phyloP scores from a whole-genome alignment of 163 green algal genomes.

The Chlamydomonas reinhardtii region DNA sequence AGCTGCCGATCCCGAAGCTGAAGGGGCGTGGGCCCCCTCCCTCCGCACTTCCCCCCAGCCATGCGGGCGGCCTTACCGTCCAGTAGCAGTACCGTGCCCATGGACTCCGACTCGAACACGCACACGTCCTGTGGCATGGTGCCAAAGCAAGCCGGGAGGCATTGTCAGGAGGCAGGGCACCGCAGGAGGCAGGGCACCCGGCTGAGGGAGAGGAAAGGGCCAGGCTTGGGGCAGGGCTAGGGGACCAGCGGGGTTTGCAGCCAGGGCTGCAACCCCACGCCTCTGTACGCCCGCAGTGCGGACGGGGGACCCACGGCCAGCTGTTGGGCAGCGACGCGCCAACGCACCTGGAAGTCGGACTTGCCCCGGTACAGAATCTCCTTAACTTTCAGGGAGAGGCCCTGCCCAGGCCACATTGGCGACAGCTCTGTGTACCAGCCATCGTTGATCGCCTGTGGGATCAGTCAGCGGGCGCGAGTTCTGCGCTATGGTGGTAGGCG shows the following conservation, averaged over 20 bases:
- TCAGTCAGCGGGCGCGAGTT: background rate
- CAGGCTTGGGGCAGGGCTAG: background rate
- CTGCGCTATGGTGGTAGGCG: too few species aligned
- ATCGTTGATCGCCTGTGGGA: conserved; percentile 74
- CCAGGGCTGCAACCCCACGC: too few species aligned
- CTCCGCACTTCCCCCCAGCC: too few species aligned
- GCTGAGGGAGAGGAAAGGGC: background rate
- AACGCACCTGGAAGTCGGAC: conserved; percentile 93
- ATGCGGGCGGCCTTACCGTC: conserved; percentile 72
- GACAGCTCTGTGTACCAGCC: conserved; percentile 96
- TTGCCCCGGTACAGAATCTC: conserved; percentile 89
- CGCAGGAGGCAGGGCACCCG: too few species aligned
- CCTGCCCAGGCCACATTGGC: conserved; percentile 96
- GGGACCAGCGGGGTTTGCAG: too few species aligned
- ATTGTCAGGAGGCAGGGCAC: too few species aligned
- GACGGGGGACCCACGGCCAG: too few species aligned
- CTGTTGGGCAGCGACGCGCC: too few species aligned
- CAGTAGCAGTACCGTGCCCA: conserved; percentile 91
- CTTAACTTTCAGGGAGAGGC: conserved; percentile 92
- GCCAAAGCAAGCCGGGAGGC: too few species aligned
- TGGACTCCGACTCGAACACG: conserved; percentile 89
- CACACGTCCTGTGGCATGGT: conserved; percentile 83
- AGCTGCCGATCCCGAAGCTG: too few species aligned
- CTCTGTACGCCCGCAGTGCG: too few species aligned
- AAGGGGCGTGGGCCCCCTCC: too few species aligned